Evolutionary conservation across 2,329 filamentous ascomycete genomes (phyloP).

Genomic region (Cordyceps pruinosa): DNA sequence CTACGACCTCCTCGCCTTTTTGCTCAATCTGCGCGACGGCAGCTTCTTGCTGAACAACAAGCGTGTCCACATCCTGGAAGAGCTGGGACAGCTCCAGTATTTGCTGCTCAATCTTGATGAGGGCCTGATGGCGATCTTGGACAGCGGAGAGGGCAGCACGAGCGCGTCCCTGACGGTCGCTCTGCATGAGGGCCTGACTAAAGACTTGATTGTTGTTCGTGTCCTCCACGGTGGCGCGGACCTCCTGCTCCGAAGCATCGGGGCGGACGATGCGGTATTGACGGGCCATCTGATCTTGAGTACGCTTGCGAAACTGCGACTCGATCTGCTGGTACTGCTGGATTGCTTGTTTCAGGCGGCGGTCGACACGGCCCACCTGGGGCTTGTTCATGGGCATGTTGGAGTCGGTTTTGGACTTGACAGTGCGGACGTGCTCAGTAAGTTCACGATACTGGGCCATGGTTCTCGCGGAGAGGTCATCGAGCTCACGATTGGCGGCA

Average conservation of each 20-base stretch:
- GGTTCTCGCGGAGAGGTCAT: slow-evolving; percentile 67
- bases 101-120: slow-evolving; percentile 87
- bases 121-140: slow-evolving; percentile 73
- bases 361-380: slow-evolving; percentile 76
- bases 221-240: slow-evolving; percentile 70
- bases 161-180: slow-evolving; percentile 73
- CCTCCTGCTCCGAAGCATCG: slow-evolving; percentile 70
- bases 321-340: slow-evolving; percentile 76
- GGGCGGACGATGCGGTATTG: slow-evolving; percentile 87
- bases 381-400: slow-evolving; percentile 65
- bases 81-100: slow-evolving; percentile 82
- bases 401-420: slow-evolving; percentile 77
- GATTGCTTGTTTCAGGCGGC: slow-evolving; percentile 73
- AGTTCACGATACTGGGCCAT: slow-evolving; percentile 77
- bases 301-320: slow-evolving; percentile 69
- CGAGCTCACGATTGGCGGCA: slow-evolving; percentile 61
- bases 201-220: slow-evolving; percentile 72
- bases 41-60: slow-evolving; percentile 81
- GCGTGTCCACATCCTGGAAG: slow-evolving; percentile 81
- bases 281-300: slow-evolving; percentile 76
- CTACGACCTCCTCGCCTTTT: slow-evolving; percentile 77
- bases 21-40: slow-evolving; percentile 75
- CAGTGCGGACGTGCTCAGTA: slow-evolving; percentile 67
- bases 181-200: slow-evolving; percentile 76
- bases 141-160: slow-evolving; percentile 73